A percentile compares a stretch with the other conserved stretches of the same genome.
These are phyloP conservation scores for Cucurbita argyrosperma DNA, from an alignment of 306 rosid genomes.

Conservation along the genomic window DNA sequence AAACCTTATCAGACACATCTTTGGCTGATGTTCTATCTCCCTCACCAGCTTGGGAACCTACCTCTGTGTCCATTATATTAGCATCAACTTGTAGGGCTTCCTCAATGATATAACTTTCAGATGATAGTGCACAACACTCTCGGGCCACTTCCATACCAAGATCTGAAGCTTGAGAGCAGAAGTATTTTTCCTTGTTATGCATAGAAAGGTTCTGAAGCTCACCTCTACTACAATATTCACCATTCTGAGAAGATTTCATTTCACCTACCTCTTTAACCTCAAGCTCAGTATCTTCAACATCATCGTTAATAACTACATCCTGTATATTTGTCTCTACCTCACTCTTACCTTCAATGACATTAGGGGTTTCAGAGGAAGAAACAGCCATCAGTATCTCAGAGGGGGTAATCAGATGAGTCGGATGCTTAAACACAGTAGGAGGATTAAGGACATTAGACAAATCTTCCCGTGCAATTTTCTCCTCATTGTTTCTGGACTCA, in stretches of 20 bases:
- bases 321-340: slow-evolving; percentile 58
- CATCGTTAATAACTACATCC: slow-evolving; percentile 50
- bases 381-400: slow-evolving; percentile 63
- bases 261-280: slow-evolving; percentile 83
- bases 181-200: slow-evolving; percentile 52
- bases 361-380: slow-evolving; percentile 53
- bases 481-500: slow-evolving; percentile 42
- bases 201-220: slow-evolving; percentile 34
- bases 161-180: slow-evolving; percentile 94
- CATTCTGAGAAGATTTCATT: slow-evolving; percentile 41
- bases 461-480: slow-evolving; percentile 54
- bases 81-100: slow-evolving; percentile 37
- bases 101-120: slow-evolving; percentile 38
- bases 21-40: slow-evolving; percentile 42
- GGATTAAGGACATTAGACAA: slow-evolving; percentile 42
- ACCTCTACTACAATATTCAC: slow-evolving; percentile 41
- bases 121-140: slow-evolving; percentile 51
- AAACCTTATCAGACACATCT: slow-evolving; percentile 48
- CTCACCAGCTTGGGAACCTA: slow-evolving; percentile 33
- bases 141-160: slow-evolving; percentile 92
- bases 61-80: slow-evolving; percentile 26
- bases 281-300: slow-evolving; percentile 49
- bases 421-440: slow-evolving; percentile 57
- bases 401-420: slow-evolving; percentile 89
- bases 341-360: slow-evolving; percentile 39